Evolutionary conservation across 148 eudicot species (phyloP), one percentile per base, ranked within the genome.

Genomic region (Agrostemma githago): DNA sequence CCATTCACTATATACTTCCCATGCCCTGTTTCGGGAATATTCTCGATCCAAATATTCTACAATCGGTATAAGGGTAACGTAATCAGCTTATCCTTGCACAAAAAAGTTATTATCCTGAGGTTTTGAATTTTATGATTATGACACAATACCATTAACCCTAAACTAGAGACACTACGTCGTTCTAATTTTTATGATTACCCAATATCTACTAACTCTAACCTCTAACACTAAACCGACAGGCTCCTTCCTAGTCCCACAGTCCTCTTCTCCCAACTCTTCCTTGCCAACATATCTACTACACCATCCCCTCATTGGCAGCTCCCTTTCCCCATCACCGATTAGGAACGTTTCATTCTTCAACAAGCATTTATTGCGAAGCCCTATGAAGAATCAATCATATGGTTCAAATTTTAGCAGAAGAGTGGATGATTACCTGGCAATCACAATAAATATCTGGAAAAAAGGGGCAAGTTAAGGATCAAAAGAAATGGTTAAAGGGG

Each of bases 361-460:
- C 42, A 8, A 17, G 58, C 2, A 64, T 21, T 6, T 10, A 57
- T n/a, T 43, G 59, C 57, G 65, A 41, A n/a, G 7, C 0, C 54
- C 54, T 51, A 54, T 16, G 12, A 69, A 73, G 41, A 66, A 19
- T 56, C 66, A 78, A 72, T 9, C 38, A 60, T 51, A 70, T 58
- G 39, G 38, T 43, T 37, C 41, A 51, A 59, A 42, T 14, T 57
- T 43, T 66, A 71, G 34, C 44, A 51, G 37, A 72, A 41, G 56
- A 72, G 64, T 26, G 66, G 44, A 9, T 2, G 10, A 40, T 74
- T 89, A 95, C 99, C 99, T 95, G 78, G 99, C 90, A 68, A 95
- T 74, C 71, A 83, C 88, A 78, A 95, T 96, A 83, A 85, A 86
- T 81, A 95, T 69, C 98, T 95, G 85, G 74, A 71, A 48, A 79